These are phyloP conservation scores for Mimosa pudica DNA, from an alignment of 306 rosid species.

Conservation along the genomic window DNA sequence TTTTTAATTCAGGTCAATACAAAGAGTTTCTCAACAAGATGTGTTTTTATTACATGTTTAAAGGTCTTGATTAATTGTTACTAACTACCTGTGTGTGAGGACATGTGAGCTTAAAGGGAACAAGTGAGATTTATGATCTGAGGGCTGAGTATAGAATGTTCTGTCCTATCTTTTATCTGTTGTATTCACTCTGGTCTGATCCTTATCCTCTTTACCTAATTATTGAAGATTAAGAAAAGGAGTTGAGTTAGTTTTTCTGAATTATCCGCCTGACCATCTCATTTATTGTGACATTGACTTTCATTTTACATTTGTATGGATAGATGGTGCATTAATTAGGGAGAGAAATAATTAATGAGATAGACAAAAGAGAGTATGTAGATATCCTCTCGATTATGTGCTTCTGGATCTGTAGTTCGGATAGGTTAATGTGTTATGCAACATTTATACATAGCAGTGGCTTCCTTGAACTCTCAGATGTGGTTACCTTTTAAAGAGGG, in stretches of 20 bases:
- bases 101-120: slow-evolving; percentile 3
- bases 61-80: not conserved
- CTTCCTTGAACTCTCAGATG: slow-evolving; percentile 10
- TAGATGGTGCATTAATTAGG: not conserved
- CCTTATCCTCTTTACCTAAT: not conserved
- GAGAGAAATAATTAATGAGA: not conserved
- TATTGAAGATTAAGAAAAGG: not conserved
- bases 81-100: not conserved
- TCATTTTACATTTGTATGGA: not conserved
- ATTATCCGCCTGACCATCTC: not conserved
- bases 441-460: not conserved
- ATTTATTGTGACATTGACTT: not conserved
- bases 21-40: not conserved
- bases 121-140: slow-evolving; percentile 19
- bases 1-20: not conserved
- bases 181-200: not conserved
- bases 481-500: not conserved
- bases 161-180: not conserved
- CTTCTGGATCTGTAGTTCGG: not conserved
- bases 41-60: not conserved
- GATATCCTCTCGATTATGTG: not conserved
- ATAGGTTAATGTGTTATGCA: no score
- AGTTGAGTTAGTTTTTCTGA: not conserved
- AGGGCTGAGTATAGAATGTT: not conserved
- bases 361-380: not conserved